Percentiles rank a stretch among this genome's conserved stretches.
Conservation (phyloP, 345 rosid genomes). For the Moringa oleifera region DNA sequence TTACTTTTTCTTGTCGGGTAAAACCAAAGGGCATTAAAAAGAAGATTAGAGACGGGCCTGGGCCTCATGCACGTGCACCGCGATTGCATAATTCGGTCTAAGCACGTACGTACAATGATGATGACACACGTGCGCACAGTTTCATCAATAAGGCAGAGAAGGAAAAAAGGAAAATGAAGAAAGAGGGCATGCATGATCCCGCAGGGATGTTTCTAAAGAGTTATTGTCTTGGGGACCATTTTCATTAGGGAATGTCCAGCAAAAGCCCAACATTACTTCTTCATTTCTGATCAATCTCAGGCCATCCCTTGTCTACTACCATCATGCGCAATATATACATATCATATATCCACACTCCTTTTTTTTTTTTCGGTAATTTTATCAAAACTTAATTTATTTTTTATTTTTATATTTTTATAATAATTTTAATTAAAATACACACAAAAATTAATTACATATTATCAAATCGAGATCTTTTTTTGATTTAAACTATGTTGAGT, state of each 20-base stretch:
- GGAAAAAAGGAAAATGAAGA: not conserved
- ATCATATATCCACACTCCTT: not conserved
- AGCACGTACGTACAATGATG: slow-evolving; percentile 37
- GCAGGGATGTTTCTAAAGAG: slow-evolving; percentile 24
- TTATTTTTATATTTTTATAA: too few relatives aligned
- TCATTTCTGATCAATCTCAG: slow-evolving; percentile 22
- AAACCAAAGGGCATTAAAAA: too few relatives aligned
- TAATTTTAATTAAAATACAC: too few relatives aligned
- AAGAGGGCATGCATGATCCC: slow-evolving; percentile 5
- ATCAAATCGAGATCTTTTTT: too few relatives aligned
- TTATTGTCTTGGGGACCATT: slow-evolving; percentile 28
- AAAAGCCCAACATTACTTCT: slow-evolving; percentile 34
- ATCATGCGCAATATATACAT: slow-evolving; percentile 13
- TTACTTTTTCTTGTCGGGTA: too few relatives aligned
- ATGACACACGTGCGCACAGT: slow-evolving; percentile 58
- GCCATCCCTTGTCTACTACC: slow-evolving; percentile 14
- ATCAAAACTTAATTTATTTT: too few relatives aligned
- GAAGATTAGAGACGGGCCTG: slow-evolving; percentile 15
- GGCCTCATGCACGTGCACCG: slow-evolving; percentile 33
- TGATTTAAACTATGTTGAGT: too few relatives aligned
- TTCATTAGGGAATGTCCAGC: slow-evolving; percentile 28
- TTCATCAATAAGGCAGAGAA: slow-evolving; percentile 12
- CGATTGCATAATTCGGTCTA: slow-evolving; percentile 45
- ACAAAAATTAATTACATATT: too few relatives aligned
- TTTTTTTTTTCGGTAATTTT: not conserved